phyloP scores from a whole-genome alignment of 192 early-diverging fungal genomes.

The Rhizophlyctis rosea region DNA sequence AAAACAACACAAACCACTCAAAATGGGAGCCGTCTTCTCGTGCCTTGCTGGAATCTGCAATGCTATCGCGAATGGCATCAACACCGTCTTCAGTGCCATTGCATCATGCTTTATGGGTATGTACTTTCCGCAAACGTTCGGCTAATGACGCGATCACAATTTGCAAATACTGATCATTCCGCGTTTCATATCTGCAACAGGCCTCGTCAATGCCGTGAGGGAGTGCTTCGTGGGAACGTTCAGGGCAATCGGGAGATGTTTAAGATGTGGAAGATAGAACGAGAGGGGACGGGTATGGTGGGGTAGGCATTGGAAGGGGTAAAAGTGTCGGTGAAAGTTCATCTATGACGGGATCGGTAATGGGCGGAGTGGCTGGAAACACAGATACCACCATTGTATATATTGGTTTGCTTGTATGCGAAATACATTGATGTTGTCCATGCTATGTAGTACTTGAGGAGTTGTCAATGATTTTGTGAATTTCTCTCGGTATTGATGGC shows the following conservation, averaged over 20 bases:
- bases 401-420: too few species aligned
- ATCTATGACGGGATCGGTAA: too few species aligned
- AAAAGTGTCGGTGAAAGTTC: too few species aligned
- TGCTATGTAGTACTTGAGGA: too few species aligned
- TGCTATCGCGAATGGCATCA: constrained; percentile 23
- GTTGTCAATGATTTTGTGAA: too few species aligned
- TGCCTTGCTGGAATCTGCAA: constrained; percentile 26
- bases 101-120: constrained; percentile 19
- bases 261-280: constrained; percentile 19
- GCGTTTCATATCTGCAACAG: not conserved
- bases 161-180: not conserved
- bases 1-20: not conserved
- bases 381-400: too few species aligned
- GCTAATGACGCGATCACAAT: not conserved
- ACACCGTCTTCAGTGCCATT: constrained; percentile 11
- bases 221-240: constrained; percentile 23
- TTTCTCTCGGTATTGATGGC: too few species aligned
- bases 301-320: too few species aligned
- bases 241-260: constrained; percentile 22
- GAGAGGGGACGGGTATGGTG: too few species aligned
- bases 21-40: constrained; percentile 29
- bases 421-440: too few species aligned
- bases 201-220: constrained; percentile 31
- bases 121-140: not conserved
- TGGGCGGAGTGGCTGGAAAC: too few species aligned